Evolutionary conservation across 257 asterid genomes (phyloP), one percentile per base, ranked within the genome.

Genomic region (Nicotiana tomentosiformis): DNA sequence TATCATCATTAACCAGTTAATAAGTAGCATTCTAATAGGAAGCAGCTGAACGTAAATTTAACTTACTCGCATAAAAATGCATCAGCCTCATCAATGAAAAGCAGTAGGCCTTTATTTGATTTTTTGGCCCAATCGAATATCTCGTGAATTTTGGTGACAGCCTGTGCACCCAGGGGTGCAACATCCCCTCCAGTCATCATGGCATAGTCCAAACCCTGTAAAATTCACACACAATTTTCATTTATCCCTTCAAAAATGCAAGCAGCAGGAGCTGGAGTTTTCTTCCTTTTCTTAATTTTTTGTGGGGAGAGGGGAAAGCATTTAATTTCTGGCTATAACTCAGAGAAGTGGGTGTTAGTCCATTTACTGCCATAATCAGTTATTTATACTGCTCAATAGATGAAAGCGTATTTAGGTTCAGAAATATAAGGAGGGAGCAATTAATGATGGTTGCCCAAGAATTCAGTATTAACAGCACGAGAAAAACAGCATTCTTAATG

Each of bases 151-250:
- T 96, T 96, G 77, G 99, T 96, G 69, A 96, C 99, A 79, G 97
- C 98, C 89, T 93, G 97, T 67, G 97, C 86, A 81, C 99, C 99
- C 87, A 96, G 88, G 16, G 99, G 98, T 33, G 98, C 98, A 84
- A 96, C 99, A 90, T 96, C 98, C 80, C 98, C 99, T 68, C 99
- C 99, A 18, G 99, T 94, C 99, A 96, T 94, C 99, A 94, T 90
- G 81, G 99, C 99, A 92, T 96, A 96, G 86, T 96, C 98, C 88
- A 96, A 86, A 72, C 99, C 99, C 99, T 96, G 93, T 80, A 80
- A 66, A 82, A 80, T 58, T 81, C 80, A 88, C 8, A 74, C 37
- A 46, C 26, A 0, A 0, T 15, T 3, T 74, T 49, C 29, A 51
- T 26, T 39, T 51, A 26, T 72, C 35, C 14, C 39, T 43, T 72